Percentiles rank a stretch among this genome's conserved stretches.
Evolutionary conservation across 306 rosid genomes (phyloP).

Genomic region (Gillenia trifoliata): DNA sequence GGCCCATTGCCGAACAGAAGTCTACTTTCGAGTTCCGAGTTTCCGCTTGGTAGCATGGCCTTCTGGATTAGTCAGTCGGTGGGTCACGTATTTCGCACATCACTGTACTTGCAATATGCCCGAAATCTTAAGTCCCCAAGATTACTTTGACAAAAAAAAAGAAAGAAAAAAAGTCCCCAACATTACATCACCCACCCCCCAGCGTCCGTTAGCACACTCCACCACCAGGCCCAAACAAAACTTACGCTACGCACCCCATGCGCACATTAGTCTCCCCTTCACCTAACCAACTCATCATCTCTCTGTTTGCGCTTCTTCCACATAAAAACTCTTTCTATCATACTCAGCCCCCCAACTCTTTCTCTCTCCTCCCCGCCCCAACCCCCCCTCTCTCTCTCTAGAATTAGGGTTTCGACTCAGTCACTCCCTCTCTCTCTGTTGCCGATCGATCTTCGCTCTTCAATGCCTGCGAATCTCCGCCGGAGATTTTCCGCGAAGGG

Average conservation of each 20-base stretch:
- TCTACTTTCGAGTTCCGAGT: too few species aligned
- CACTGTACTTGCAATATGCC: too few species aligned
- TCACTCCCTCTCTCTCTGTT: neutral
- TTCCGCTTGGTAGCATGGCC: too few species aligned
- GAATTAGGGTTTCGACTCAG: constrained; percentile 48
- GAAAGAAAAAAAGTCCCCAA: too few species aligned
- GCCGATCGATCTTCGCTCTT: constrained; percentile 23
- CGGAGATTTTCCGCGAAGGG: constrained; percentile 25
- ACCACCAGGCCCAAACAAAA: neutral
- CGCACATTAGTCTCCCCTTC: constrained; percentile 41
- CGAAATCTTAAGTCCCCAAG: too few species aligned
- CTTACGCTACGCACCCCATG: neutral
- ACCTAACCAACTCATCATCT: constrained; percentile 52
- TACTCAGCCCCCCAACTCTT: neutral
- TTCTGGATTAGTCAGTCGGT: too few species aligned
- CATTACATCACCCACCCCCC: too few species aligned
- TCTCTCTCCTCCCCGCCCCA: neutral
- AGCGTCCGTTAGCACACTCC: constrained; percentile 37
- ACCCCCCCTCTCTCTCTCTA: constrained; percentile 10
- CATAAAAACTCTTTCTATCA: constrained; percentile 29
- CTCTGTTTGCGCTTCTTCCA: constrained; percentile 56
- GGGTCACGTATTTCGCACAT: too few species aligned
- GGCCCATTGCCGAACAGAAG: too few species aligned
- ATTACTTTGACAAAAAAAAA: too few species aligned
- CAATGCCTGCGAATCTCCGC: constrained; percentile 62